phyloP scores from a whole-genome alignment of 495 filamentous ascomycete genomes.

The Aspergillus bertholletiae region DNA sequence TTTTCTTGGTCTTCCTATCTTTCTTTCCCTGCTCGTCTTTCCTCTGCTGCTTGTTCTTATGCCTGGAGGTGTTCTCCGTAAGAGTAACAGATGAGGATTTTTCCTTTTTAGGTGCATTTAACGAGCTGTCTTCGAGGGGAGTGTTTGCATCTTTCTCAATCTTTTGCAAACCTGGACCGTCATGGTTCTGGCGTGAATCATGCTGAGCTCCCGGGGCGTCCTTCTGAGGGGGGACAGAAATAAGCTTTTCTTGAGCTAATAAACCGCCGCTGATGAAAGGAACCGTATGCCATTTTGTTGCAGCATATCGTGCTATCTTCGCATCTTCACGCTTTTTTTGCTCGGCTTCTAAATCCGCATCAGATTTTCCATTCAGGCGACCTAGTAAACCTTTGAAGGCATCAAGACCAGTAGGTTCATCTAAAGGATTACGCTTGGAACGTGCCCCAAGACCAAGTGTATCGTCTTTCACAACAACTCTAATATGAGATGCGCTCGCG shows the following conservation, averaged over 20 bases:
- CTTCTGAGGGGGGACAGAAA: slow-evolving; percentile 19
- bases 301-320: slow-evolving; percentile 62
- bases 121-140: background rate
- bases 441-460: slow-evolving; percentile 85
- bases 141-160: slow-evolving; percentile 8
- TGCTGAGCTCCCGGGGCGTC: slow-evolving; percentile 9
- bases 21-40: slow-evolving; percentile 20
- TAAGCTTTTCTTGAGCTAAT: slow-evolving; percentile 64
- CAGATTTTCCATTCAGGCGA: slow-evolving; percentile 81
- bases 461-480: slow-evolving; percentile 79
- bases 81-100: background rate
- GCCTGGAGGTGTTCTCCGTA: slow-evolving; percentile 19
- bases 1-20: slow-evolving; percentile 36
- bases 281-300: slow-evolving; percentile 68
- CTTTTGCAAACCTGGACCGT: background rate
- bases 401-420: slow-evolving; percentile 75
- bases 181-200: background rate
- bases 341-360: slow-evolving; percentile 63
- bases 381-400: slow-evolving; percentile 81
- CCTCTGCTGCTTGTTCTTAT: slow-evolving; percentile 7
- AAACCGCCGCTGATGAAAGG: slow-evolving; percentile 79
- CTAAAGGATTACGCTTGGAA: slow-evolving; percentile 49
- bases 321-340: slow-evolving; percentile 56
- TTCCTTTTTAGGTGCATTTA: background rate
- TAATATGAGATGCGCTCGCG: slow-evolving; percentile 73